A percentile compares a stretch with the other conserved stretches of the same genome.
These are phyloP conservation scores for Incumbomyces lentus DNA, from an alignment of 2,329 filamentous ascomycete species.

Conservation along the genomic window DNA sequence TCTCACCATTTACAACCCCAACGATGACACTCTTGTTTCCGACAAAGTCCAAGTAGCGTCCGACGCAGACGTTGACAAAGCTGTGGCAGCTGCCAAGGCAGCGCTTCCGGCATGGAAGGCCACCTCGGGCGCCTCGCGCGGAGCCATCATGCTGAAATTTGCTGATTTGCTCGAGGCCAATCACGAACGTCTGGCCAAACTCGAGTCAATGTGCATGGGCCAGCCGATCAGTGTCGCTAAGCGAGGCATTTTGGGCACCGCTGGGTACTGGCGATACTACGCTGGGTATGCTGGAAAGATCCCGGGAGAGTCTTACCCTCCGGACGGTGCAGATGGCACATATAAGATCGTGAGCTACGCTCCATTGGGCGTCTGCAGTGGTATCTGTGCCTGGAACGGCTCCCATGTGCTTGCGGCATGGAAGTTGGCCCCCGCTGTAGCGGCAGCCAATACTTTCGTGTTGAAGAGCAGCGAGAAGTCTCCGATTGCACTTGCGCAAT, in stretches of 20 bases:
- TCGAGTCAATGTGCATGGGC: slow-evolving; percentile 15
- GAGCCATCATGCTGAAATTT: slow-evolving; percentile 22
- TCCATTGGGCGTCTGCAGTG: slow-evolving; percentile 23
- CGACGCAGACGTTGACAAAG: slow-evolving; percentile 26
- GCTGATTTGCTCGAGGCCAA: slow-evolving; percentile 31
- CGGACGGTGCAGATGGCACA: slow-evolving; percentile 19
- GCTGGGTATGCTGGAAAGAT: slow-evolving; percentile 16
- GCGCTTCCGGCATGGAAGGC: slow-evolving; percentile 25
- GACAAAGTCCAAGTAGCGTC: slow-evolving; percentile 21
- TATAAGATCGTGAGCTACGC: slow-evolving; percentile 23
- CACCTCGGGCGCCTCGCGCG: slow-evolving; percentile 20
- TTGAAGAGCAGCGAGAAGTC: slow-evolving; percentile 38
- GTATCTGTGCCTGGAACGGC: slow-evolving; percentile 34
- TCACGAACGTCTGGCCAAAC: slow-evolving; percentile 24
- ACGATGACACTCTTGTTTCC: slow-evolving; percentile 19
- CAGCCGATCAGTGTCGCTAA: slow-evolving; percentile 22
- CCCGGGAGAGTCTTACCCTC: slow-evolving; percentile 14
- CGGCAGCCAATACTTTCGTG: slow-evolving; percentile 36
- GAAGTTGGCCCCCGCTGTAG: slow-evolving; percentile 36
- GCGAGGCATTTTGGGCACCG: slow-evolving; percentile 10
- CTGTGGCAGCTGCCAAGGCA: slow-evolving; percentile 28
- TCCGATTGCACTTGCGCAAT: slow-evolving; percentile 28
- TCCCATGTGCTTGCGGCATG: slow-evolving; percentile 29
- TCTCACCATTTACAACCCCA: slow-evolving; percentile 28
- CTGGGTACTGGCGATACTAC: slow-evolving; percentile 15